Evolutionary conservation across 2,329 filamentous ascomycete genomes (phyloP).

Genomic region (Bertia moriformis): DNA sequence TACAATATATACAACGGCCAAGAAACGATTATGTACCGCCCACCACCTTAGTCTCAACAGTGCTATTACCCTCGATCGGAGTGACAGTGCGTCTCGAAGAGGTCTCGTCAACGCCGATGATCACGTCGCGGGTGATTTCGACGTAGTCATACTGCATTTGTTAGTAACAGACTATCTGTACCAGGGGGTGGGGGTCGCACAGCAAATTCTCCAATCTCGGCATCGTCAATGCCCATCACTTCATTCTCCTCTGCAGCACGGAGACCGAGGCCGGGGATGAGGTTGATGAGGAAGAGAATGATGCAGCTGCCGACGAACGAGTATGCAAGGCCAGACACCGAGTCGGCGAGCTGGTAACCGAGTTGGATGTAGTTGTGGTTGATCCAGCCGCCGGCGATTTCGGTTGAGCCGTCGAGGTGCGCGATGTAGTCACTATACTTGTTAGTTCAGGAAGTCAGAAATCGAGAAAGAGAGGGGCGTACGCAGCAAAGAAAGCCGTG

Average conservation of each 20-base stretch:
- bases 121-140: slow-evolving; percentile 52
- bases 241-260: slow-evolving; percentile 54
- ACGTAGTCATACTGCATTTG: slow-evolving; percentile 54
- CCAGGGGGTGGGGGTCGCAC: no score
- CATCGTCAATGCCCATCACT: slow-evolving; percentile 57
- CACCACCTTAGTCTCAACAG: neutral
- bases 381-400: slow-evolving; percentile 51
- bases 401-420: slow-evolving; percentile 52
- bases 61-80: neutral
- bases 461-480: slow-evolving; percentile 15
- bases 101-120: slow-evolving; percentile 11
- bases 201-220: slow-evolving; percentile 68
- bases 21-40: no score
- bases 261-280: slow-evolving; percentile 55
- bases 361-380: slow-evolving; percentile 58
- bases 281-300: slow-evolving; percentile 58
- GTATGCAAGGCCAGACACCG: slow-evolving; percentile 49
- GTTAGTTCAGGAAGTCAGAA: slow-evolving; percentile 1
- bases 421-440: slow-evolving; percentile 49
- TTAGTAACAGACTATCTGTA: neutral
- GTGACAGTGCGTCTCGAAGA: neutral
- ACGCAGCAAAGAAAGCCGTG: slow-evolving; percentile 65
- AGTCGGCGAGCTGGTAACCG: slow-evolving; percentile 57
- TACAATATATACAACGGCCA: no score
- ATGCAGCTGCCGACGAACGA: slow-evolving; percentile 53